Percentiles rank a stretch among this genome's conserved stretches.
These are phyloP conservation scores for Camelina neglecta DNA, from an alignment of 345 rosid species.

Conservation along the genomic window DNA sequence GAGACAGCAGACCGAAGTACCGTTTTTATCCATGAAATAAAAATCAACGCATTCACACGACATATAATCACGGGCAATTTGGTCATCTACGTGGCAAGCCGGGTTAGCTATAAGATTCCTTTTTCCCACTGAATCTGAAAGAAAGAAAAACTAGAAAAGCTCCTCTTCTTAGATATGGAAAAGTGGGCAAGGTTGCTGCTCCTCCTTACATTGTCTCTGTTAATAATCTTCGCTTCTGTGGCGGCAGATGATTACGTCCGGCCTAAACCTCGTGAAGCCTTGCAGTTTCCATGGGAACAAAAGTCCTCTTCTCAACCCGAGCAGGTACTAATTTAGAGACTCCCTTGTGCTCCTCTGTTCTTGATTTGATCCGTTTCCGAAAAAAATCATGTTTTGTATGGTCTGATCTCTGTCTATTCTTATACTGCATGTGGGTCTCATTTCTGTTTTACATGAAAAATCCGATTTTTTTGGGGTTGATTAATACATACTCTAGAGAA, in stretches of 20 bases:
- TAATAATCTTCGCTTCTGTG: conserved; percentile 48
- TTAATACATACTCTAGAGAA: background rate
- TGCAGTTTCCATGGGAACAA: conserved; percentile 67
- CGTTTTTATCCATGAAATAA: background rate
- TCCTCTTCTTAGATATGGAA: conserved; percentile 33
- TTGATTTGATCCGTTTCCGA: background rate
- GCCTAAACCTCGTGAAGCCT: conserved; percentile 76
- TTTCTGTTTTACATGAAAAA: background rate
- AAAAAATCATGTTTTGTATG: conserved; percentile 11
- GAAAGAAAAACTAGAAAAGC: no score
- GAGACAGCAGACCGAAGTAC: background rate
- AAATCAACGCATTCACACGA: conserved; percentile 28
- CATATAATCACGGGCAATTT: conserved; percentile 1
- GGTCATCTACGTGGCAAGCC: conserved; percentile 4
- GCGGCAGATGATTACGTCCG: conserved; percentile 62
- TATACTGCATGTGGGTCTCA: conserved; percentile 29
- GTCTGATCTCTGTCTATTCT: conserved; percentile 10
- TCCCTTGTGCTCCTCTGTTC: conserved; percentile 14
- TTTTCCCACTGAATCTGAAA: conserved; percentile 35
- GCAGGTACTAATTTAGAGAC: conserved; percentile 56
- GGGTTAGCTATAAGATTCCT: conserved; percentile 5
- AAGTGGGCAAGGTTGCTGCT: conserved; percentile 18
- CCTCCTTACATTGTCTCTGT: conserved; percentile 24
- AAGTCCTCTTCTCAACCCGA: conserved; percentile 63
- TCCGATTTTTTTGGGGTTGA: conserved; percentile 15